Evolutionary conservation across 2,329 filamentous ascomycete genomes (phyloP).

Genomic region (Aureobasidium sp.): DNA sequence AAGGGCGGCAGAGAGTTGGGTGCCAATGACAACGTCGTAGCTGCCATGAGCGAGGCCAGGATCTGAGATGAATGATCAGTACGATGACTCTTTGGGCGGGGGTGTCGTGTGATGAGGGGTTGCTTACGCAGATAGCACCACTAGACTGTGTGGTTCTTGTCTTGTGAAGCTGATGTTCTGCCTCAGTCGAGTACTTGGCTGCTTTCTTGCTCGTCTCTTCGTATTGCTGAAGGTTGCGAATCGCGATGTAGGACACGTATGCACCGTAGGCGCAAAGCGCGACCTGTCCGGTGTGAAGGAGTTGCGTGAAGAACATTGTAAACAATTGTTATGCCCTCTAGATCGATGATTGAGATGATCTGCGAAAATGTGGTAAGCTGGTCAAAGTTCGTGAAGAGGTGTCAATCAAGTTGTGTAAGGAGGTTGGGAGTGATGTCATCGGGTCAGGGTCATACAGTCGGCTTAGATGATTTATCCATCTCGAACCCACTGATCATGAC

Average conservation of each 20-base stretch:
- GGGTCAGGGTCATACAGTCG: background rate
- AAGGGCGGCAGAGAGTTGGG: slow-evolving; percentile 5
- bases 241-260: slow-evolving; percentile 37
- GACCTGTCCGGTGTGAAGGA: slow-evolving; percentile 35
- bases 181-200: slow-evolving; percentile 39
- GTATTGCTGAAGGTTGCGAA: slow-evolving; percentile 40
- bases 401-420: background rate
- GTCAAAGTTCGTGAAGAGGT: background rate
- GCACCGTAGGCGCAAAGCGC: slow-evolving; percentile 38
- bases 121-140: slow-evolving; percentile 33
- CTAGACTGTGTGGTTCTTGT: slow-evolving; percentile 40
- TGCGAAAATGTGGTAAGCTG: background rate
- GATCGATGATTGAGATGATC: background rate
- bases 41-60: slow-evolving; percentile 25
- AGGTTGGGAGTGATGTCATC: background rate
- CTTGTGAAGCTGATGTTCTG: slow-evolving; percentile 36
- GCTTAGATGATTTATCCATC: background rate
- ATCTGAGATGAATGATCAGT: slow-evolving; percentile 22
- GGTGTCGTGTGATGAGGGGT: background rate
- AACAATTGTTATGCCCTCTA: background rate
- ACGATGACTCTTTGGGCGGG: background rate
- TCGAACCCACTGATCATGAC: background rate
- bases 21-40: slow-evolving; percentile 22
- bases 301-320: slow-evolving; percentile 13
- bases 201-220: slow-evolving; percentile 40